Conservation (phyloP, 495 filamentous ascomycete species). For the Platismatia glauca region DNA sequence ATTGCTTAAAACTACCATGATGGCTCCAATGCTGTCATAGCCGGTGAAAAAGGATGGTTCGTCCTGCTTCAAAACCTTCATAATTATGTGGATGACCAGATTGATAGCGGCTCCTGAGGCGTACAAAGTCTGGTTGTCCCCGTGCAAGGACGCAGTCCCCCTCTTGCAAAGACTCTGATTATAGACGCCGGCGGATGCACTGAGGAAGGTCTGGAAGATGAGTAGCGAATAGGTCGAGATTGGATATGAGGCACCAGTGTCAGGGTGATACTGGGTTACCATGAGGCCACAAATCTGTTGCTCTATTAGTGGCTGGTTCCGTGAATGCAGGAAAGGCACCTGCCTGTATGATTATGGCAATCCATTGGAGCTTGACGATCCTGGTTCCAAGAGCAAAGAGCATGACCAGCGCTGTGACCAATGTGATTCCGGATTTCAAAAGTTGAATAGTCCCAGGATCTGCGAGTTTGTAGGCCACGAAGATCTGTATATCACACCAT, state of each 20-base stretch:
- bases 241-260: conserved; percentile 1
- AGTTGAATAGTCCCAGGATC: background rate
- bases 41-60: conserved; percentile 25
- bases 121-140: conserved; percentile 25
- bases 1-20: conserved; percentile 25
- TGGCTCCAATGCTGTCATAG: conserved; percentile 21
- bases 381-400: background rate
- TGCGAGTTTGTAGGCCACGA: conserved; percentile 1
- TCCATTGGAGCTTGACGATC: conserved; percentile 3
- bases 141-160: conserved; percentile 23
- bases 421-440: background rate
- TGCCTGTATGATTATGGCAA: conserved; percentile 1
- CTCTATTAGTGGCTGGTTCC: background rate
- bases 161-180: conserved; percentile 25
- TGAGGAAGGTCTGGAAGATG: conserved; percentile 2
- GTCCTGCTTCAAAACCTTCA: conserved; percentile 22
- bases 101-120: conserved; percentile 23
- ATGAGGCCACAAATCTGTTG: background rate
- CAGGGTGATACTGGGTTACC: conserved; percentile 3
- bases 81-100: conserved; percentile 21
- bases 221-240: background rate
- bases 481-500: background rate
- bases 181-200: conserved; percentile 22
- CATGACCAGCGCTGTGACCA: conserved; percentile 1
- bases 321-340: background rate